Base-by-base conservation (phyloP, 768 basidiomycete species). In the Kwoniella mangroviensis region DNA sequence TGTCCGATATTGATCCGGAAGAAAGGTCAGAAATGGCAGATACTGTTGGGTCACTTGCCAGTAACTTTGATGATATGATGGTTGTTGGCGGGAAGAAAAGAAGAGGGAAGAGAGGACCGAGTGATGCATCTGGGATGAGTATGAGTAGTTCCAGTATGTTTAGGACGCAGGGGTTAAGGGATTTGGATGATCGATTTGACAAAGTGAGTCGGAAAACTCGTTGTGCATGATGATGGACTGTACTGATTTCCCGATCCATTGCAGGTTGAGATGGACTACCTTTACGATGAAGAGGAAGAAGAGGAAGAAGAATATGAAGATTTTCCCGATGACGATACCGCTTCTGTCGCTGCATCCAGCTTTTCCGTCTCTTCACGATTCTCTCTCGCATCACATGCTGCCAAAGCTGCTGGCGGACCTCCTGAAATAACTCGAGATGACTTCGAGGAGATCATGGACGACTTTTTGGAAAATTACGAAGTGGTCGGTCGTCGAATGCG, bases 91-190 rank as follows among this genome's bases (percentile, higher is more conserved):
- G 91, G 5, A 90, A 89, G 83, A 84, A 86, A 68, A 43, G 79
- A 89, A 89, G 84, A 87, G 89, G 78, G 85, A 91, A 79, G 86
- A 73, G 73, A 66, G 90, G 89, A 3, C 86, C 89, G 0, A 93
- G 92, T 61, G 91, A 93, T 72, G 94, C 92, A 10, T 93, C 92
- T 22, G 94, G 93, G 13, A 96, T 96, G 86, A 93, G 91, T 80
- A 98, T 99, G 94, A 96, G 92, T 82, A 94, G 93, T 76, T 94
- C 93, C 3, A 93, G 93, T 15, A 93, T 98, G 92, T 92, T 89
- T 84, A 89, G 97, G 55, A 98, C 92, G 73, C 91, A 94, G 75
- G 90, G 93, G 0, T 84, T 98, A 34, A 89, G 92, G 62, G 91
- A 90, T 2, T 85, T 99, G 53, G 97, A 99, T 79, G 93, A 98